Base-by-base conservation (phyloP, 2,329 filamentous ascomycete species). In the Tolypocladium sp. region DNA sequence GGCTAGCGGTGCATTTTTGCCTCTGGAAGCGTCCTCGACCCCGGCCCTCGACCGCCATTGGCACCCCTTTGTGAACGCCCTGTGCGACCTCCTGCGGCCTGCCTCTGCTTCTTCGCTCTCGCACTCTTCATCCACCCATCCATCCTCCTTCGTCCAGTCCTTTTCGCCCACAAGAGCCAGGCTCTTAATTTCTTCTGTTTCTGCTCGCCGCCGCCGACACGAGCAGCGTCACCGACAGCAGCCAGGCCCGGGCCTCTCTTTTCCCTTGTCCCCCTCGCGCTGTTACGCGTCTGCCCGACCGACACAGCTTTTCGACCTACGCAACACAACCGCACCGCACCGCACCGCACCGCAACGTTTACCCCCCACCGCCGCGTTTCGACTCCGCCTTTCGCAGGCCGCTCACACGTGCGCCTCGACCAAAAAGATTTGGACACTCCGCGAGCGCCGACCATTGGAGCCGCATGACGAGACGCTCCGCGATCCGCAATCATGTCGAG, bases 401-500 rank as follows among this genome's bases (percentile, higher is more conserved):
- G 62, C 63, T 61, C 63, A 70, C 69, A 69, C 69, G 69, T 70
- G 68, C 67, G 64, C 64, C 62, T 64, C 63, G 35, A 64, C 62
- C 58, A 63, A 9, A 55, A 12, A 35, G 27, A 56, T 25, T 30
- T 35, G 35, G 33, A 58, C n/a, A 54, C 55, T 46, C 65, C 64
- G 67, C 66, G 63, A 63, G 60, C 62, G 55, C 57, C 55, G 58
- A 49, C 58, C 63, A 58, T 63, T 63, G 64, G 65, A 67, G 63
- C 70, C 72, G 72, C 70, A 75, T 75, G 73, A 72, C 70, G 70
- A 72, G 63, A 67, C 68, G 64, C 61, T 62, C 63, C 58, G 62
- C 66, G 65, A 68, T 69, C 71, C 70, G 69, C 72, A 74, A 81
- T 72, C 76, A 91, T 85, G 82, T 83, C 82, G 77, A 83, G 80